These are phyloP conservation scores for Fusarium sp. DNA, from an alignment of 2,329 filamentous ascomycete species.

Conservation along the genomic window DNA sequence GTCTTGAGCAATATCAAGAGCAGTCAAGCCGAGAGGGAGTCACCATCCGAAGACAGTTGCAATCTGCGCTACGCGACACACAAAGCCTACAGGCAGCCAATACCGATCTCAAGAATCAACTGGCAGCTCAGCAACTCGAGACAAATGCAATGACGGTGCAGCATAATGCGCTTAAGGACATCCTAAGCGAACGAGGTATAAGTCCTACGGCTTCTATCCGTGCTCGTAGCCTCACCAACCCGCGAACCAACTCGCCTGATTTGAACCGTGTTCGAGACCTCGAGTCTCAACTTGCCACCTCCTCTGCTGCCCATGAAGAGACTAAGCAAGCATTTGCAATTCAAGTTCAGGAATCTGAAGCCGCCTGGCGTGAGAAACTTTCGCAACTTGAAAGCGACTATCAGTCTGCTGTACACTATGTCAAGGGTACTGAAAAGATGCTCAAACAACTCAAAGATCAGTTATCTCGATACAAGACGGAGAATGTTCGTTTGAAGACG, in stretches of 20 bases:
- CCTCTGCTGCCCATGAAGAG: slow-evolving; percentile 86
- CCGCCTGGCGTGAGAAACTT: slow-evolving; percentile 91
- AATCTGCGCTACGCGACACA: slow-evolving; percentile 84
- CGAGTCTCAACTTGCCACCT: slow-evolving; percentile 86
- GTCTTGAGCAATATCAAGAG: slow-evolving; percentile 96
- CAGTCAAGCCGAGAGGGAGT: slow-evolving; percentile 95
- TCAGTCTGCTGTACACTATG: slow-evolving; percentile 96
- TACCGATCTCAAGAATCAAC: slow-evolving; percentile 82
- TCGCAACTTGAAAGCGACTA: slow-evolving; percentile 96
- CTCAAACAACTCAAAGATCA: slow-evolving; percentile 98
- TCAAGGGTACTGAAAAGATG: slow-evolving; percentile 99
- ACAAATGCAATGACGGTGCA: slow-evolving; percentile 94
- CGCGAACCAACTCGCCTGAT: slow-evolving; percentile 82
- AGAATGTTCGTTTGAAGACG: slow-evolving; percentile 84
- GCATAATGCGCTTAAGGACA: slow-evolving; percentile 92
- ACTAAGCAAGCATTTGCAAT: slow-evolving; percentile 81
- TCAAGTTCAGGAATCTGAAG: slow-evolving; percentile 88
- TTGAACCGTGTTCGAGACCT: slow-evolving; percentile 83
- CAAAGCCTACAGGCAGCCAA: slow-evolving; percentile 86
- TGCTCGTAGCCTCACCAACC: slow-evolving; percentile 78
- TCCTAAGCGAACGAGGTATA: slow-evolving; percentile 89
- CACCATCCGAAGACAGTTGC: slow-evolving; percentile 88
- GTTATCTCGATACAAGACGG: slow-evolving; percentile 88
- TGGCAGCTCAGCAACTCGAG: slow-evolving; percentile 90
- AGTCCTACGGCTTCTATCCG: slow-evolving; percentile 80